Base-by-base conservation (phyloP, 1,284 basidiomycete species). In the Moesziomyces sp. region DNA sequence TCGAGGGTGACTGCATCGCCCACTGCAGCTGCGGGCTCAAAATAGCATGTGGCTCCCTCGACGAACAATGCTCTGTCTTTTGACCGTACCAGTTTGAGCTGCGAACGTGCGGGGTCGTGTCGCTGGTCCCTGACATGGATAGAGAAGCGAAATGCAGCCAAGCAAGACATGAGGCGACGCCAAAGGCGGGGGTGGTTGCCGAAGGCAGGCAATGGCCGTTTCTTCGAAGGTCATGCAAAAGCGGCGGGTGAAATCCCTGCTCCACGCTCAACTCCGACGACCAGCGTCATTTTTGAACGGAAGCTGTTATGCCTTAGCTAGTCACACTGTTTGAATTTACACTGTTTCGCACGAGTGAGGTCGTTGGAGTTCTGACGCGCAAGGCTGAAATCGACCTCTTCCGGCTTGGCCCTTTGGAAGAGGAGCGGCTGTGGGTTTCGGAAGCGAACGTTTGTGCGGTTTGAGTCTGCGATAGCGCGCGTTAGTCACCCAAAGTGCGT, bases 361-460 rank as follows among this genome's bases (percentile, higher is more conserved):
- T 16, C 18, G 28, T 13, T 10, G 30, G 30, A 33, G 11, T 13
- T 33, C 30, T 33, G 13, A 13, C 19, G 47, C 58, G 52, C 43
- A 38, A 14, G 53, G 30, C 38, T 14, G 28, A 56, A 43, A 33
- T 26, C 24, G 47, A 51, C n/a, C 44, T 54, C 43, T 66, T 57
- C 64, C 64, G 64, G 53, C 58, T 66, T 30, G 46, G 47, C 56
- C 56, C 56, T 45, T 45, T 24, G 3, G 10, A 5, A 26, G 51
- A 18, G 38, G 51, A 18, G 38, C 38, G 14, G 38, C 16, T 18
- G 16, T 10, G 28, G 30, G 19, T 19, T 57, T 68, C 66, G 59
- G 66, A 68, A 68, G 66, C 66, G 59, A 68, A 58, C 51, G 44
- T 56, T 13, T 40, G 24, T 5, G 18, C 40, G 43, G 28, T 55